Conservation (phyloP, 1,284 basidiomycete genomes). For the Cryptococcus sp. region DNA sequence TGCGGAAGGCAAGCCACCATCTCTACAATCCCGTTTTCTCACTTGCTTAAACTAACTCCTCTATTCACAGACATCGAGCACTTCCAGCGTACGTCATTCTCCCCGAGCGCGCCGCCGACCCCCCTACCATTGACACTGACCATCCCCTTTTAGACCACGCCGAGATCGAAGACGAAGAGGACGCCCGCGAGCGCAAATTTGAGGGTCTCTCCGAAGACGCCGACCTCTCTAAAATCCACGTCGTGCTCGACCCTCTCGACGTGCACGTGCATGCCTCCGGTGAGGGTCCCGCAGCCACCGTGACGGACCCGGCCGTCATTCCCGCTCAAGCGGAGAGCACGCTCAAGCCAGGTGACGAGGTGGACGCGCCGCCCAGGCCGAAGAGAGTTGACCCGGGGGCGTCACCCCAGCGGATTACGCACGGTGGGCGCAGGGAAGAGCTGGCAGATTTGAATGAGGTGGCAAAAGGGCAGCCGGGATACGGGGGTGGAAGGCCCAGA, state of each 20-base stretch:
- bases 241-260: conserved; percentile 42
- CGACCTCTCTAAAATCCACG: conserved; percentile 41
- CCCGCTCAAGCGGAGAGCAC: conserved; percentile 1
- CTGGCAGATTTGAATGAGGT: conserved; percentile 18
- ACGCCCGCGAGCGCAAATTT: conserved; percentile 51
- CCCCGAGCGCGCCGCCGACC: not conserved
- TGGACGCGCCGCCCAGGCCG: conserved; percentile 16
- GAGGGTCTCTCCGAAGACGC: conserved; percentile 41
- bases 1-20: conserved; percentile 66
- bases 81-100: conserved; percentile 32
- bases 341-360: conserved; percentile 25
- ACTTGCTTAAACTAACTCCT: not conserved
- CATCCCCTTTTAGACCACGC: conserved; percentile 68
- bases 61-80: conserved; percentile 36
- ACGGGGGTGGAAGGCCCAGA: conserved; percentile 26
- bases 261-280: conserved; percentile 41
- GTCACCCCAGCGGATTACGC: conserved; percentile 23
- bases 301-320: not conserved
- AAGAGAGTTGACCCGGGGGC: conserved; percentile 28
- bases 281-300: conserved; percentile 30
- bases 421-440: conserved; percentile 15
- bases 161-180: conserved; percentile 75
- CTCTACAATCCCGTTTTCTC: not conserved
- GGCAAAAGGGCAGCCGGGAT: conserved; percentile 16
- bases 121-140: not conserved